phyloP scores from a whole-genome alignment of 495 filamentous ascomycete genomes.

The Stereocaulon alpinum region DNA sequence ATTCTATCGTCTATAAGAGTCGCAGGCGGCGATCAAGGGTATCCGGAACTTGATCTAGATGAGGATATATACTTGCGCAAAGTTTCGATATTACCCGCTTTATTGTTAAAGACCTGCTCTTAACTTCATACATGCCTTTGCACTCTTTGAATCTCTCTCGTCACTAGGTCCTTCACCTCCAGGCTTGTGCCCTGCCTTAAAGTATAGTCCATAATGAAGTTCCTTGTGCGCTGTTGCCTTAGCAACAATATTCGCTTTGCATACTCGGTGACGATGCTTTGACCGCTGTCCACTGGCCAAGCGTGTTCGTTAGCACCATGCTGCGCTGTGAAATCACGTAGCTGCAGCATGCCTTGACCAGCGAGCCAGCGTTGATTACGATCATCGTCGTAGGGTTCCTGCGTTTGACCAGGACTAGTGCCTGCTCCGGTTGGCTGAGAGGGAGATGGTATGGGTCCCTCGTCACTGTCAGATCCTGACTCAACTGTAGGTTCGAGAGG shows the following conservation, averaged over 20 bases:
- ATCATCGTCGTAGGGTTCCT: constrained; percentile 18
- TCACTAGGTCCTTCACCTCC: constrained; percentile 10
- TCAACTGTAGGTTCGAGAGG: not conserved
- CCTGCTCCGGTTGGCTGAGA: not conserved
- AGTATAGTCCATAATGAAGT: constrained; percentile 21
- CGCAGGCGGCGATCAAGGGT: too few relatives aligned
- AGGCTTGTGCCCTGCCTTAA: constrained; percentile 18
- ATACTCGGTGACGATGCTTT: constrained; percentile 17
- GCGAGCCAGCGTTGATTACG: constrained; percentile 22
- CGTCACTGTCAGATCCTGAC: not conserved
- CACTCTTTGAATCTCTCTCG: constrained; percentile 4
- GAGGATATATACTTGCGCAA: too few relatives aligned
- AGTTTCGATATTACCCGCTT: too few relatives aligned
- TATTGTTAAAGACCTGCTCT: too few relatives aligned
- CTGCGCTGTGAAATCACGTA: constrained; percentile 21
- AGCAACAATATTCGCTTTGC: constrained; percentile 20
- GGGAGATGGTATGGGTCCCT: not conserved
- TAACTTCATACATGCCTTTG: not conserved
- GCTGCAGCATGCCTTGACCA: constrained; percentile 14
- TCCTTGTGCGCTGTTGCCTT: constrained; percentile 15
- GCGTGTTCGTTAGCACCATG: constrained; percentile 20
- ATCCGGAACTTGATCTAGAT: too few relatives aligned
- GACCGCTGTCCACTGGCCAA: constrained; percentile 8
- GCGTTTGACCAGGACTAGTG: not conserved
- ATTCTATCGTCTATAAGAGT: too few relatives aligned